Base-by-base conservation (phyloP, 2,329 filamentous ascomycete genomes). In the Neofusicoccum parvum region DNA sequence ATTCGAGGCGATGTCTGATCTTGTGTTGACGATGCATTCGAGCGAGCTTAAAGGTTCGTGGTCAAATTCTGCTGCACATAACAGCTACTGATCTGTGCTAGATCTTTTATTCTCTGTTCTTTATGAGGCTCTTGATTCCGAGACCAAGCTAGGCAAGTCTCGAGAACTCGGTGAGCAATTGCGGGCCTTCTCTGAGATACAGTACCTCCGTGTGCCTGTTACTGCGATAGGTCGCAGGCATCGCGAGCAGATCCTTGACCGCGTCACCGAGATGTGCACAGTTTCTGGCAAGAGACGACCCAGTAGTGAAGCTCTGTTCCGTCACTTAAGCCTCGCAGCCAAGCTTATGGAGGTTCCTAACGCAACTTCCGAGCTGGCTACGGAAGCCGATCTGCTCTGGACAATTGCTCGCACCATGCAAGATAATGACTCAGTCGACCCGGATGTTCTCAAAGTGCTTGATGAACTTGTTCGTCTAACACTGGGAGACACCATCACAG, bases 281-380 rank as follows among this genome's bases (percentile, higher is more conserved):
- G n/a, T 43, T n/a, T 62, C 54, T 15, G 46, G 43, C 36, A 65
- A 65, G 56, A 60, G 48, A 14, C 23, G 46, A 34, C 39, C 54
- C 6, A 58, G 45, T n/a, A 27, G 23, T 34, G 64, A 65, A 37
- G 46, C 41, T 9, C 49, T 62, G 11, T 54, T 59, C 58, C 37
- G 65, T 32, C 65, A 66, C 32, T 17, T 66, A 32, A 63, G 63
- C 20, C 41, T 67, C 11, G 36, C 76, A 68, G 69, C 68, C 7
- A 71, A 72, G 56, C 67, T 79, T 9, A 76, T 78, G 72, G 68
- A 73, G 36, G 67, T 72, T 5, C 72, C 76, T 1, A 79, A 79
- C 64, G 72, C 76, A 14, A 77, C 72, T 5, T 73, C 76, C 11
- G 75, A 73, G 34, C 62, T 78, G 15, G 64, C 62, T 14, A 65